A percentile compares a stretch with the other conserved stretches of the same genome.
These are phyloP conservation scores for Juglanconis juglandina DNA, from an alignment of 2,329 filamentous ascomycete genomes.

Conservation along the genomic window DNA sequence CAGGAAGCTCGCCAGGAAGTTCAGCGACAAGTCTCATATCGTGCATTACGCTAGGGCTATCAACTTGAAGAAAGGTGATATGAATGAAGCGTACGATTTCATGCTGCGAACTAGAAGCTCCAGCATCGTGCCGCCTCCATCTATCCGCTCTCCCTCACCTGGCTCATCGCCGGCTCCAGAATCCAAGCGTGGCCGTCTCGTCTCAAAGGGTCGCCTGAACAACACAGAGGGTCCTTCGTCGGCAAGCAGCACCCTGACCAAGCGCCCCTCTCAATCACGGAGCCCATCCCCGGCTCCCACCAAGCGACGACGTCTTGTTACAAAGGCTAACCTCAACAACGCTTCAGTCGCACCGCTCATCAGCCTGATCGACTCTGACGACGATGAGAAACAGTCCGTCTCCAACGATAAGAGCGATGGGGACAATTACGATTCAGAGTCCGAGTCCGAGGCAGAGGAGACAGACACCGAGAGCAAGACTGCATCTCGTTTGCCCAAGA, in stretches of 20 bases:
- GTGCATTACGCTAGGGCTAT: slow-evolving; percentile 7
- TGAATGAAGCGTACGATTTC: not conserved
- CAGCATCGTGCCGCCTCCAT: not conserved
- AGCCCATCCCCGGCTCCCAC: slow-evolving; percentile 9
- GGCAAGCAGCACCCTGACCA: slow-evolving; percentile 4
- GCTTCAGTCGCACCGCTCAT: slow-evolving; percentile 2
- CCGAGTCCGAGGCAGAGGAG: slow-evolving; percentile 16
- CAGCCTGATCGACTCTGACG: slow-evolving; percentile 10
- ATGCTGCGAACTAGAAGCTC: not conserved
- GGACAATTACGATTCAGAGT: slow-evolving; percentile 4
- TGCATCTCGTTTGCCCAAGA: slow-evolving; percentile 25
- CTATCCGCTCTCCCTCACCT: slow-evolving; percentile 3
- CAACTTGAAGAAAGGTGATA: slow-evolving; percentile 1
- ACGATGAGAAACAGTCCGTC: slow-evolving; percentile 5
- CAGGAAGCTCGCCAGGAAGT: slow-evolving; percentile 14
- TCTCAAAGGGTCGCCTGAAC: not conserved
- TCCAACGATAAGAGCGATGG: slow-evolving; percentile 15
- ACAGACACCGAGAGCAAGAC: slow-evolving; percentile 34
- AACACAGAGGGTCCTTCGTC: not conserved
- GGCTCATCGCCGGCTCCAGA: slow-evolving; percentile 1
- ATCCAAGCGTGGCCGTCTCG: not conserved
- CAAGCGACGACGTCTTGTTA: slow-evolving; percentile 15
- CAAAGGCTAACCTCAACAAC: slow-evolving; percentile 5
- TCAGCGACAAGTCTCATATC: not conserved
- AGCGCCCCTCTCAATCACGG: slow-evolving; percentile 6